A percentile compares a stretch with the other conserved stretches of the same genome.
These are phyloP conservation scores for Neoboletus brunneissimus DNA, from an alignment of 768 basidiomycete species.

Conservation along the genomic window DNA sequence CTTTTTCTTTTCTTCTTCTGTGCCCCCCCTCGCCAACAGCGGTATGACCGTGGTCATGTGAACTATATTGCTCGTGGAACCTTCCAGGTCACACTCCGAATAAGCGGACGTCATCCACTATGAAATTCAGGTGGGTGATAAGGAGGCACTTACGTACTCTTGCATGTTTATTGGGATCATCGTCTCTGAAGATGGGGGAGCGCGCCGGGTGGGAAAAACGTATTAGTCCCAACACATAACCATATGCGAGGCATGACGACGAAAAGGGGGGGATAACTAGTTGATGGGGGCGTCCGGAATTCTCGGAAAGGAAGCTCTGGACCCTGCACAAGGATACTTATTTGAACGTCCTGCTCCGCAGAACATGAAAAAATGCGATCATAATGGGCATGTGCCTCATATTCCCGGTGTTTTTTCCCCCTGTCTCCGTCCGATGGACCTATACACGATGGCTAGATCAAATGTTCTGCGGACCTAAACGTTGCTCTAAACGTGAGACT, in stretches of 20 bases:
- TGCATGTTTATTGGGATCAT: slow-evolving; percentile 62
- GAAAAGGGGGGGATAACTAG: background rate
- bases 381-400: background rate
- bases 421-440: background rate
- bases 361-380: background rate
- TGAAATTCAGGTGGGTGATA: slow-evolving; percentile 57
- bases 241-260: background rate
- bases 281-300: too few species aligned
- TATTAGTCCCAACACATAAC: too few species aligned
- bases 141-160: slow-evolving; percentile 55
- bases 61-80: too few species aligned
- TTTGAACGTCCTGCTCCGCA: background rate
- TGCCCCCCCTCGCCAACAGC: background rate
- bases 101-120: slow-evolving; percentile 56
- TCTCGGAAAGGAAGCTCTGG: background rate
- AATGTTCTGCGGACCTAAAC: too few species aligned
- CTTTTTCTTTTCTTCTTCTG: background rate
- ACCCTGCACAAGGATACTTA: too few species aligned
- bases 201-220: too few species aligned
- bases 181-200: background rate
- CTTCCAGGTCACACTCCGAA: slow-evolving; percentile 38
- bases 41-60: background rate
- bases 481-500: too few species aligned
- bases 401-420: background rate
- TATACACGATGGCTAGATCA: too few species aligned